Conservation (phyloP, 1,139 yeast genomes). For the Debaryomyces sp. region DNA sequence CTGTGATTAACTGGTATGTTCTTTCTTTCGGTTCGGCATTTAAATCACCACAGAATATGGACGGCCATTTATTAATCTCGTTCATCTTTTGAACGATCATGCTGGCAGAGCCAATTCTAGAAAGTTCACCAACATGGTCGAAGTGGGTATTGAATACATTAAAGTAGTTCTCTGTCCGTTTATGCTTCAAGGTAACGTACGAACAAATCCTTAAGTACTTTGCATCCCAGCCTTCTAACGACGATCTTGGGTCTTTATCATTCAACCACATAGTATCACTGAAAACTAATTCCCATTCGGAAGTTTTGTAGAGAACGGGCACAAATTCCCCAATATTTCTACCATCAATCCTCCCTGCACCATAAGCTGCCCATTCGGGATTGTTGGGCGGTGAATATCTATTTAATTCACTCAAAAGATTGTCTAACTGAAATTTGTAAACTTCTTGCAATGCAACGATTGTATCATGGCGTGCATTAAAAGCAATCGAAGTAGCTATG, state of each 20-base stretch:
- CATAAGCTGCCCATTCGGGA: constrained; percentile 36
- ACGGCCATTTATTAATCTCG: constrained; percentile 33
- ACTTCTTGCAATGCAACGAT: constrained; percentile 41
- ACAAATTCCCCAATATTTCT: constrained; percentile 36
- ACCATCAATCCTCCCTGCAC: constrained; percentile 40
- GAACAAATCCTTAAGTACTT: constrained; percentile 49
- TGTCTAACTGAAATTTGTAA: constrained; percentile 35
- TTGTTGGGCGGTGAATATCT: constrained; percentile 19
- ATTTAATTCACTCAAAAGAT: constrained; percentile 33
- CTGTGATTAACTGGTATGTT: constrained; percentile 23
- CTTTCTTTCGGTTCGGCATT: constrained; percentile 20
- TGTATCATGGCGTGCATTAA: constrained; percentile 27
- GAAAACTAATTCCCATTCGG: constrained; percentile 36
- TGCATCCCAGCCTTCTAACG: constrained; percentile 59
- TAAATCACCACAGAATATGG: constrained; percentile 30
- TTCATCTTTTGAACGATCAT: constrained; percentile 35
- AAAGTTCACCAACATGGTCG: constrained; percentile 45
- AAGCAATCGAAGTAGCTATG: constrained; percentile 31
- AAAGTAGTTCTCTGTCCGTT: constrained; percentile 25
- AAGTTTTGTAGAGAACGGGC: constrained; percentile 30
- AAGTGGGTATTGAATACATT: constrained; percentile 52
- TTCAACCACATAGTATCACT: constrained; percentile 41
- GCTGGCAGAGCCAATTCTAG: constrained; percentile 42
- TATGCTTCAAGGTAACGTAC: constrained; percentile 42
- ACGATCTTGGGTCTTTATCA: constrained; percentile 27